Base-by-base conservation (phyloP, 495 filamentous ascomycete species). In the Tetracladium setigerum region DNA sequence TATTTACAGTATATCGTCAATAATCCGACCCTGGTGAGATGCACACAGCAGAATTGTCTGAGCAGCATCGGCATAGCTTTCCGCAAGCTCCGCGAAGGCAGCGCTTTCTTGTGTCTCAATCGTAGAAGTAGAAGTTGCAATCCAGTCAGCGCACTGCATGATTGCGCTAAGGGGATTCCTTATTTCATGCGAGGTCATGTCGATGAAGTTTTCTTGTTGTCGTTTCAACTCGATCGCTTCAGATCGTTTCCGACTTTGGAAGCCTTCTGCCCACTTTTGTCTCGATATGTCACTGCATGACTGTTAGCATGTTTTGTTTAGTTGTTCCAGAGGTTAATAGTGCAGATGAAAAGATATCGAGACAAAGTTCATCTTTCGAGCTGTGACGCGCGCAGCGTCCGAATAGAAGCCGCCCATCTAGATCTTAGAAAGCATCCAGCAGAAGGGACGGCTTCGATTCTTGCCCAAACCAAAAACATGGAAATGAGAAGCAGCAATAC, bases 171-270 rank as follows among this genome's bases (percentile, higher is more conserved):
- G 64, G 4, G 84, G 84, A 48, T 88, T 88, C 4, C 83, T 72
- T 56, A 88, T 82, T 55, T 89, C 84, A 56, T 44, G 50, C 49
- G 55, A 57, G 32, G 55, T 57, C 55, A 57, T 57, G 27, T 92
- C 87, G 58, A 94, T 91, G 62, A 92, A 94, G 47, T 89, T 89
- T 59, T 92, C 83, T 54, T 86, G 83, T 53, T 85, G 81, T 22
- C 77, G 66, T 61, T 87, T 88, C 42, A 77, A 70, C 47, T 81
- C 78, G 42, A 84, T 70, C 5, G 79, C 83, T 54, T 79, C 80
- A 53, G 76, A 72, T 39, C 76, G 69, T 47, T 76, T 72, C 19
- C 73, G 69, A 58, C 76, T 83, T 58, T 83, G 78, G 39, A 81
- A 74, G 44, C 74, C 74, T 54, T 83, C 78, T 15, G 80, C 79